phyloP scores from a whole-genome alignment of 2,329 filamentous ascomycete genomes.

The Pseudodiploospora longispora region DNA sequence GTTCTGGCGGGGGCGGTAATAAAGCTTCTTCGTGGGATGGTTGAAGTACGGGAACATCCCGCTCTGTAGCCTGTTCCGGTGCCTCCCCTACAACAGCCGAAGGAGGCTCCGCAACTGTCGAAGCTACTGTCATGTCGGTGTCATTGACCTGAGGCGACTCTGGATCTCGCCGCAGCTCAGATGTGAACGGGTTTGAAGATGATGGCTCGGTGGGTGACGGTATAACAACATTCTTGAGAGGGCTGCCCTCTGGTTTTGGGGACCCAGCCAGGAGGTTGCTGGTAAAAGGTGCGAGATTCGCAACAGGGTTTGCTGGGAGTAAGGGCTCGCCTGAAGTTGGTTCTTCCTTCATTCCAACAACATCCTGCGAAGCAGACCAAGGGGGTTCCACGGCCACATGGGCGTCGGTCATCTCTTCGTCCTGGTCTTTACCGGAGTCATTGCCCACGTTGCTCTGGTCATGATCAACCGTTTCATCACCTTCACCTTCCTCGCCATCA shows the following conservation, averaged over 20 bases:
- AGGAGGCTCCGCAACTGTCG: conserved; percentile 22
- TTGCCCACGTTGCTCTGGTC: conserved; percentile 22
- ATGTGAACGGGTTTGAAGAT: neutral
- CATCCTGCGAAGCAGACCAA: neutral
- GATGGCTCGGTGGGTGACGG: conserved; percentile 35
- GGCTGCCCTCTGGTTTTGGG: conserved; percentile 39
- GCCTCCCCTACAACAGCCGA: conserved; percentile 23
- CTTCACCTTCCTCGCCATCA: conserved; percentile 38
- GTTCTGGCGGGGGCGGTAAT: conserved; percentile 29
- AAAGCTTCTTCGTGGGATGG: conserved; percentile 13
- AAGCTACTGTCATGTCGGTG: conserved; percentile 12
- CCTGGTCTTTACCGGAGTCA: conserved; percentile 23
- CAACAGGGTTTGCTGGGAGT: conserved; percentile 23
- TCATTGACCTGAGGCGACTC: neutral
- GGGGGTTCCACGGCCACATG: conserved; percentile 14
- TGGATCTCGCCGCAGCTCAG: no score
- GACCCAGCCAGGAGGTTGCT: conserved; percentile 19
- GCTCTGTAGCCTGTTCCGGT: conserved; percentile 17
- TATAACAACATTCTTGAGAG: conserved; percentile 43
- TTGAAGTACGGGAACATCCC: conserved; percentile 12
- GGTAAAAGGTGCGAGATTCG: conserved; percentile 21
- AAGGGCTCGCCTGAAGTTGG: conserved; percentile 13
- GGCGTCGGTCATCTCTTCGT: conserved; percentile 30
- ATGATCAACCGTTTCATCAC: conserved; percentile 34
- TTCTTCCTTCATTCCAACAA: conserved; percentile 20